Conservation (phyloP, 1,284 basidiomycete species). For the Heterobasidion parviporum region DNA sequence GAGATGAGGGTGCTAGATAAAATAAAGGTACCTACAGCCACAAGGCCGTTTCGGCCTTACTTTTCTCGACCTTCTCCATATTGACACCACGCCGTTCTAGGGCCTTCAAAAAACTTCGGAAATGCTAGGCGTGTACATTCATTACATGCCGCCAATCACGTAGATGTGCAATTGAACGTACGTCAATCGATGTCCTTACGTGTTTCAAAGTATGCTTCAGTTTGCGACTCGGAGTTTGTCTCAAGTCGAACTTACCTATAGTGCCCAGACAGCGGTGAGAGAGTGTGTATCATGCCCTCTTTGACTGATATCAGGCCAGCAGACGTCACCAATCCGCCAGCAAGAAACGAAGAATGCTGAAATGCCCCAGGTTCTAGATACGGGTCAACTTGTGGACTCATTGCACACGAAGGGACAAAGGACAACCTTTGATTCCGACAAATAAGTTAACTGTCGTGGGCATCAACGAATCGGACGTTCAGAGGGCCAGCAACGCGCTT, state of each 20-base stretch:
- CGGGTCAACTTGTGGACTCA: not conserved
- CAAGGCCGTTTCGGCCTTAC: constrained; percentile 48
- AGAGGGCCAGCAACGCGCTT: constrained; percentile 9
- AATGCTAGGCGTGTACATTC: constrained; percentile 36
- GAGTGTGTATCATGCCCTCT: constrained; percentile 52
- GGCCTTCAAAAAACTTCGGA: constrained; percentile 51
- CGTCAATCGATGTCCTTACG: constrained; percentile 43
- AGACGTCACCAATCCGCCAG: constrained; percentile 53
- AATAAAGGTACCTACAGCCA: constrained; percentile 35
- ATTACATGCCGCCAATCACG: not conserved
- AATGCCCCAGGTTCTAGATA: constrained; percentile 45
- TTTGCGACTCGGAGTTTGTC: constrained; percentile 13
- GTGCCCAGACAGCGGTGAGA: constrained; percentile 64
- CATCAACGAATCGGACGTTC: not conserved
- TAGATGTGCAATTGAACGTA: constrained; percentile 14
- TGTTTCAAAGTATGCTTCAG: too few species aligned
- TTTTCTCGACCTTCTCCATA: constrained; percentile 52
- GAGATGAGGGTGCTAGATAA: not conserved
- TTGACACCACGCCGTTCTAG: constrained; percentile 53
- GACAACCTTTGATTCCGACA: constrained; percentile 57
- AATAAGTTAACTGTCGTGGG: constrained; percentile 50
- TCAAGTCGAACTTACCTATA: constrained; percentile 35
- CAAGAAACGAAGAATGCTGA: constrained; percentile 63
- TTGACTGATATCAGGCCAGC: constrained; percentile 65
- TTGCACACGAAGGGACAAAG: too few species aligned